Evolutionary conservation across 768 basidiomycete species (phyloP).

Genomic region (Mrakia hoshinonis): DNA sequence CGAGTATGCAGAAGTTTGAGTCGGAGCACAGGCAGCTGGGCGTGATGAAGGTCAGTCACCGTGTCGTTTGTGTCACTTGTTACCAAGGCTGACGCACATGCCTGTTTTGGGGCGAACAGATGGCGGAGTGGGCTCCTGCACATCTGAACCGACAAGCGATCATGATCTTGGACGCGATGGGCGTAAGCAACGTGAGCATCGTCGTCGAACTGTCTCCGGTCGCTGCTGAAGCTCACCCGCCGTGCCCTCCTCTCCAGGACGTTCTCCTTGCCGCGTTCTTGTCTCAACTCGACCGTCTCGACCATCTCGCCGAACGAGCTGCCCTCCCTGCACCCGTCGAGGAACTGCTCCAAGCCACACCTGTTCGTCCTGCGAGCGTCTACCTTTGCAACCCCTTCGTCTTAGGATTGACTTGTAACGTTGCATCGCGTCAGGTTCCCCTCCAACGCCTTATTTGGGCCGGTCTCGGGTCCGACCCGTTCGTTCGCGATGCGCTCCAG

Average conservation of each 20-base stretch:
- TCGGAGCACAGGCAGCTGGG: not conserved
- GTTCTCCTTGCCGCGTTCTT: not conserved
- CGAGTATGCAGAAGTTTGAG: conserved; percentile 22
- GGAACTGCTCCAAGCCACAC: conserved; percentile 7
- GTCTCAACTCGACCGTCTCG: not conserved
- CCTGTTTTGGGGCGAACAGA: not conserved
- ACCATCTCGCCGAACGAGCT: not conserved
- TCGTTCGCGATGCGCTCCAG: conserved; percentile 12
- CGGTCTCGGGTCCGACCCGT: conserved; percentile 1
- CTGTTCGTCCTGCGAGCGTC: not conserved
- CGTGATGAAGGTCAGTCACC: conserved; percentile 14
- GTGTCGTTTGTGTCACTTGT: not conserved
- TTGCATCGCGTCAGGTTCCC: too few species aligned
- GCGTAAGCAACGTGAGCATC: conserved; percentile 1
- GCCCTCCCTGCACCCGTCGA: not conserved
- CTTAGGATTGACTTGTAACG: too few species aligned
- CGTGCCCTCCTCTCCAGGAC: not conserved
- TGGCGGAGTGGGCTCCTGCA: conserved; percentile 7
- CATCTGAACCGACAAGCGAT: conserved; percentile 24
- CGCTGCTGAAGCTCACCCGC: not conserved
- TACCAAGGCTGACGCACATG: not conserved
- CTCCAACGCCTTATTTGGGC: conserved; percentile 9
- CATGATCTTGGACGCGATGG: conserved; percentile 13
- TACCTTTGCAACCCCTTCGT: not conserved
- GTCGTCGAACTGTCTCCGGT: too few species aligned